Percentiles rank a stretch among this genome's conserved stretches.
Conservation (phyloP, 805 yeast genomes). For the Kuraishia ogatae region DNA sequence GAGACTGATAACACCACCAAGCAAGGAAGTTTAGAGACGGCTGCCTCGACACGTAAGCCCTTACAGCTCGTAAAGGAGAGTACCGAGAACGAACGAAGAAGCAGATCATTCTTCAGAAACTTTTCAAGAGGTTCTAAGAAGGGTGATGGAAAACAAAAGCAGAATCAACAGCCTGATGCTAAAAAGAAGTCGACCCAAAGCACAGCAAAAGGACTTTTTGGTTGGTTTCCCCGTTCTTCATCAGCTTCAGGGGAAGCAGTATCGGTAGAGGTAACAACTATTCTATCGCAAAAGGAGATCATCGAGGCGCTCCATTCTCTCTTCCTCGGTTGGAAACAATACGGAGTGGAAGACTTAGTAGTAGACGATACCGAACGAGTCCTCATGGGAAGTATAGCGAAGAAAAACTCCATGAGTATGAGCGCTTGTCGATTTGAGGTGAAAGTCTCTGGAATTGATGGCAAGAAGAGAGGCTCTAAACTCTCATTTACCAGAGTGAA, state of each 20-base stretch:
- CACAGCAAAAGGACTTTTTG: slow-evolving; percentile 23
- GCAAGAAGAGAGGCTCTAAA: slow-evolving; percentile 33
- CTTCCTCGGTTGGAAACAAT: slow-evolving; percentile 58
- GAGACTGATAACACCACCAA: slow-evolving; percentile 2
- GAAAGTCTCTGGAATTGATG: slow-evolving; percentile 7
- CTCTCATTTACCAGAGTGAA: slow-evolving; percentile 52
- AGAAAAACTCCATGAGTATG: slow-evolving; percentile 50
- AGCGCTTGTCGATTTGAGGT: slow-evolving; percentile 56
- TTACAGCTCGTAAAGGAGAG: not conserved
- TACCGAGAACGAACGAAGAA: slow-evolving; percentile 18
- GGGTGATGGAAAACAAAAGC: slow-evolving; percentile 5
- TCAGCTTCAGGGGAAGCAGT: not conserved
- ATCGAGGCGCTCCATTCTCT: slow-evolving; percentile 56
- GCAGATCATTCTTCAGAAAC: slow-evolving; percentile 35
- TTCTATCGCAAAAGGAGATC: slow-evolving; percentile 42
- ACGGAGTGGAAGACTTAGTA: slow-evolving; percentile 53
- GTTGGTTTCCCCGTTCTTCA: slow-evolving; percentile 31
- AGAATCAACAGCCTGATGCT: slow-evolving; percentile 1
- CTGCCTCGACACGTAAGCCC: not conserved
- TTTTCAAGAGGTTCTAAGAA: slow-evolving; percentile 41
- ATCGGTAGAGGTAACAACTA: slow-evolving; percentile 21
- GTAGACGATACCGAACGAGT: slow-evolving; percentile 32
- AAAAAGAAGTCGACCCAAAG: slow-evolving; percentile 15
- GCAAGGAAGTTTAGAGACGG: slow-evolving; percentile 2
- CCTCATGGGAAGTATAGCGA: slow-evolving; percentile 56